phyloP scores from a whole-genome alignment of 352 stramenopile genomes.

The Elongisporangium anandrum region DNA sequence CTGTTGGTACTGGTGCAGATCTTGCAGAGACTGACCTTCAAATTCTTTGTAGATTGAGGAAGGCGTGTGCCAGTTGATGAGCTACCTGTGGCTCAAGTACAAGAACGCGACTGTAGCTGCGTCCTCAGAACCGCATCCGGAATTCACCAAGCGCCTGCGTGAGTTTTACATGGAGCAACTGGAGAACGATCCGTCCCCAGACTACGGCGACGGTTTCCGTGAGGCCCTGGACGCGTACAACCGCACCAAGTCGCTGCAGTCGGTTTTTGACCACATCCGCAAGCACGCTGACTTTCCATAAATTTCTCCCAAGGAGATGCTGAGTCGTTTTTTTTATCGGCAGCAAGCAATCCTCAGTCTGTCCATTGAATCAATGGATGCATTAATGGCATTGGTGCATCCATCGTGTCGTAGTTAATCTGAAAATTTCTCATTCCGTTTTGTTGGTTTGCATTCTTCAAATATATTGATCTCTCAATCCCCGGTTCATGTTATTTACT shows the following conservation, averaged over 20 bases:
- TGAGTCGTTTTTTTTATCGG: neutral
- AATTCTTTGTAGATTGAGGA: slow-evolving; percentile 30
- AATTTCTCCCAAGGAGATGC: neutral
- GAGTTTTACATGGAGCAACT: slow-evolving; percentile 68
- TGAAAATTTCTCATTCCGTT: neutral
- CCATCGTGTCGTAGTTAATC: neutral
- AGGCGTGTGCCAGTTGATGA: slow-evolving; percentile 74
- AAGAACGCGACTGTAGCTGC: slow-evolving; percentile 47
- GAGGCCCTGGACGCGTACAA: slow-evolving; percentile 60
- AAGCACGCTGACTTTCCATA: slow-evolving; percentile 37
- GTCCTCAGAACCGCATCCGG: neutral
- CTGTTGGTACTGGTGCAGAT: no score
- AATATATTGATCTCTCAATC: no score
- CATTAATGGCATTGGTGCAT: neutral
- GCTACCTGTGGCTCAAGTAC: slow-evolving; percentile 73
- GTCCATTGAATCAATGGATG: neutral
- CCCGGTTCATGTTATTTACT: no score
- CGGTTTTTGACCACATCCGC: slow-evolving; percentile 60
- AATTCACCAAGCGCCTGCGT: slow-evolving; percentile 20
- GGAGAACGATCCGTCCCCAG: slow-evolving; percentile 43
- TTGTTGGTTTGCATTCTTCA: no score
- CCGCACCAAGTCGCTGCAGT: slow-evolving; percentile 55
- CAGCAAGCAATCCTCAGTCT: neutral
- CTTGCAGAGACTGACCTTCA: slow-evolving; percentile 9
- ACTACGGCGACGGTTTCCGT: slow-evolving; percentile 72